Conservation (phyloP, 176 grass and related monocot species). For the Carex pumila region DNA sequence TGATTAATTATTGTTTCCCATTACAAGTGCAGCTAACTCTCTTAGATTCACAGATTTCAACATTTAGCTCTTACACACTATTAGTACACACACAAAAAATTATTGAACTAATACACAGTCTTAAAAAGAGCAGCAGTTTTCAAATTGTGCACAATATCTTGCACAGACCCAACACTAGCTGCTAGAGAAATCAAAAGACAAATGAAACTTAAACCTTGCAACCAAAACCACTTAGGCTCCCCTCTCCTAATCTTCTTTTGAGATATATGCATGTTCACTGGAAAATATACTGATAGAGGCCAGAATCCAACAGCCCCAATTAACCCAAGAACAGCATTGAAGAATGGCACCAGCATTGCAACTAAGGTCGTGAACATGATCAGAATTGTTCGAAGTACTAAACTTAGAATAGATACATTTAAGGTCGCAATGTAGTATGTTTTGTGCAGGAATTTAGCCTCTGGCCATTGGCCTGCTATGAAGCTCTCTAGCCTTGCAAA, state of each 20-base stretch:
- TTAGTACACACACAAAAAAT: conserved; percentile 3
- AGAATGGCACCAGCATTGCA: conserved; percentile 78
- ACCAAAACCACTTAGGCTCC: conserved; percentile 51
- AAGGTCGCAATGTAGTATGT: conserved; percentile 56
- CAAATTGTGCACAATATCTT: conserved; percentile 93
- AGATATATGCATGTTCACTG: conserved; percentile 75
- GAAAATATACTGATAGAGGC: conserved; percentile 97
- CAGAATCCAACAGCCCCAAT: conserved; percentile 92
- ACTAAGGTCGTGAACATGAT: conserved; percentile 94
- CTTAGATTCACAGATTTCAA: not conserved
- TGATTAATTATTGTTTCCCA: not conserved
- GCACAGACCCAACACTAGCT: conserved; percentile 71
- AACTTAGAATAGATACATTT: conserved; percentile 59
- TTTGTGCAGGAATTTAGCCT: conserved; percentile 73
- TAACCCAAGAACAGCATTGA: conserved; percentile 85
- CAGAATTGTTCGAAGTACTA: conserved; percentile 64
- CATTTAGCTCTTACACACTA: not conserved
- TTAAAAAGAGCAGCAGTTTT: conserved; percentile 65
- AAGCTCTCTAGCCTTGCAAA: conserved; percentile 82
- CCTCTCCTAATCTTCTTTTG: conserved; percentile 46
- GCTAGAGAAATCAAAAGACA: conserved; percentile 80
- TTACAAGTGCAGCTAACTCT: not conserved
- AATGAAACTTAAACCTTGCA: conserved; percentile 81
- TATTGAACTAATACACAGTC: conserved; percentile 27
- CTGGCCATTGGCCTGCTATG: conserved; percentile 55